Evolutionary conservation across 1,284 basidiomycete species (phyloP).

Genomic region (Leccinum solheimii): DNA sequence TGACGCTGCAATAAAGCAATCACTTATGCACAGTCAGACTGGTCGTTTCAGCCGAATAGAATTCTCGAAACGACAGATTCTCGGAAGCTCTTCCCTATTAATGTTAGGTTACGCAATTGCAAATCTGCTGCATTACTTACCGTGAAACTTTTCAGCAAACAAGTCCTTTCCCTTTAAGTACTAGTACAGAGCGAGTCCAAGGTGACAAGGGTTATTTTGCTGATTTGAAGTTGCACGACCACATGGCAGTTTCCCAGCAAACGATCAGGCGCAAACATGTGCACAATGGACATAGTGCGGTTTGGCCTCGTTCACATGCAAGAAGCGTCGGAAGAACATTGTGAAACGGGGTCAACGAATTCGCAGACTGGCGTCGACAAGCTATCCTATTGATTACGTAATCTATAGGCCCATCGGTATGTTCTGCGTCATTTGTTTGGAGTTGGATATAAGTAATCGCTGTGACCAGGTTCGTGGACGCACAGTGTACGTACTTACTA

Average conservation of each 20-base stretch:
- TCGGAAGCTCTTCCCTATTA: background rate
- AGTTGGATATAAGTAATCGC: background rate
- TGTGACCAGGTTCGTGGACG: background rate
- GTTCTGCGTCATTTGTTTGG: background rate
- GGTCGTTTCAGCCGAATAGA: background rate
- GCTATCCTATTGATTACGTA: background rate
- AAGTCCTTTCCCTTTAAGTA: background rate
- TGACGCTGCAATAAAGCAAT: background rate
- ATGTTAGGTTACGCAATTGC: background rate
- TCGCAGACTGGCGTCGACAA: background rate
- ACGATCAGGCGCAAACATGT: background rate
- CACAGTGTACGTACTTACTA: background rate
- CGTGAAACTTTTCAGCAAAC: background rate
- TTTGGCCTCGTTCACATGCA: background rate
- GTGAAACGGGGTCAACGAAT: background rate
- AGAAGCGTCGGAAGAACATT: background rate
- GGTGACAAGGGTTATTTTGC: background rate
- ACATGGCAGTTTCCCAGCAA: background rate
- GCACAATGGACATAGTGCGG: background rate
- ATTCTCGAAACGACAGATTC: background rate
- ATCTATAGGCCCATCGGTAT: background rate
- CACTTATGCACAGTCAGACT: background rate
- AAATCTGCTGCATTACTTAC: background rate
- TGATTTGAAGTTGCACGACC: background rate
- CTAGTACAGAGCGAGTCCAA: background rate